Percentiles rank a stretch among this genome's conserved stretches.
Conservation (phyloP, 1,284 basidiomycete genomes). For the Moesziomyces aphidis region DNA sequence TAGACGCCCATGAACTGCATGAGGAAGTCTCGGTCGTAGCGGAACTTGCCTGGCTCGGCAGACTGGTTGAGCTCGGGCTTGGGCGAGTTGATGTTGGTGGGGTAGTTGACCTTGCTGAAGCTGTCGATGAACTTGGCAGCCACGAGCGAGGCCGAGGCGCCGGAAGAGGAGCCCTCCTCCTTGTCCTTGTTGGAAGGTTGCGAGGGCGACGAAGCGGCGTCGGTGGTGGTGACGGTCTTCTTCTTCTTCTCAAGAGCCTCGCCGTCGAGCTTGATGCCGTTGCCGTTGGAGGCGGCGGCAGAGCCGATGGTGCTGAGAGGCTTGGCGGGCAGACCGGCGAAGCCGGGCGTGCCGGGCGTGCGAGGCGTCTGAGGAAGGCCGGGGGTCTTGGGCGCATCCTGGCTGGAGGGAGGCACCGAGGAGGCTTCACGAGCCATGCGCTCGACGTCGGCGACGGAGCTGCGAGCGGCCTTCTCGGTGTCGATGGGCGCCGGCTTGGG, state of each 20-base stretch:
- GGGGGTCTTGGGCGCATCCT: constrained; percentile 52
- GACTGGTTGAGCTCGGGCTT: constrained; percentile 85
- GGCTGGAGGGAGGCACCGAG: constrained; percentile 61
- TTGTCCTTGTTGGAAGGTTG: constrained; percentile 10
- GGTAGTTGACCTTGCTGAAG: constrained; percentile 82
- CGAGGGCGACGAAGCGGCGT: constrained; percentile 32
- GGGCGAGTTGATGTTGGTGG: constrained; percentile 84
- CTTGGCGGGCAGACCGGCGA: constrained; percentile 63
- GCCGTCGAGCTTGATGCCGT: constrained; percentile 61
- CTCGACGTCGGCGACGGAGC: constrained; percentile 61
- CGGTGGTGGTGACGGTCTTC: constrained; percentile 27
- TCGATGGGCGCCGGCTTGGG: constrained; percentile 51
- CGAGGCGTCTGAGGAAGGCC: constrained; percentile 55
- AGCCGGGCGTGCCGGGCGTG: constrained; percentile 62
- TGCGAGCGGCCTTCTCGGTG: constrained; percentile 40
- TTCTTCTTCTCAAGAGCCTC: constrained; percentile 62
- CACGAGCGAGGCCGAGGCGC: constrained; percentile 52
- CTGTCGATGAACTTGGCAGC: constrained; percentile 76
- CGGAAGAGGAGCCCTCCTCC: constrained; percentile 48
- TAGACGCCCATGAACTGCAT: constrained; percentile 96
- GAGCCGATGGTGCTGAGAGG: constrained; percentile 49
- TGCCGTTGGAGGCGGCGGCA: constrained; percentile 17
- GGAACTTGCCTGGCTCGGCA: constrained; percentile 86
- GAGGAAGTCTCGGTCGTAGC: constrained; percentile 97
- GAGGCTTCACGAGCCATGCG: constrained; percentile 63